Evolutionary conservation across 768 basidiomycete genomes (phyloP).

Genomic region (Tulasnella sp.): DNA sequence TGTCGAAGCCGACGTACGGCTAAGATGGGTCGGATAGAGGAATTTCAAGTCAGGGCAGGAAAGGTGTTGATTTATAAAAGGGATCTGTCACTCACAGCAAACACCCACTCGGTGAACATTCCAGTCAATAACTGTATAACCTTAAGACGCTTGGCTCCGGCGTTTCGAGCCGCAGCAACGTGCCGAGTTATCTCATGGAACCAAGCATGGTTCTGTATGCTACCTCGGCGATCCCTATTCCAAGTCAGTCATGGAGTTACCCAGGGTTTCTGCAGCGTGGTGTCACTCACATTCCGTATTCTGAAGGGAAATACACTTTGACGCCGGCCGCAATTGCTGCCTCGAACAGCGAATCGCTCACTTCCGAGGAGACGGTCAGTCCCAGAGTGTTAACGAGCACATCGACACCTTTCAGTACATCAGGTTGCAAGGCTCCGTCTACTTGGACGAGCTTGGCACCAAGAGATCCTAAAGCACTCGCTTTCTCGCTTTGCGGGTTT

Average conservation of each 20-base stretch:
- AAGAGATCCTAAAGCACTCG: background rate
- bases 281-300: background rate
- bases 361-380: background rate
- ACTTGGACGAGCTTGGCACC: background rate
- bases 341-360: background rate
- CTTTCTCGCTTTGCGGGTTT: background rate
- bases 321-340: background rate
- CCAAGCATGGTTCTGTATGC: too few relatives aligned
- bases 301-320: conserved; percentile 2
- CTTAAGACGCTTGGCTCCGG: too few relatives aligned
- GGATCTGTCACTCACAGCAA: too few relatives aligned
- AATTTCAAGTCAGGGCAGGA: too few relatives aligned
- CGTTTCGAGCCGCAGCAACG: too few relatives aligned
- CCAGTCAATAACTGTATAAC: too few relatives aligned
- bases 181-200: too few relatives aligned
- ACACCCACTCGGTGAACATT: too few relatives aligned
- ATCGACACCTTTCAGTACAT: background rate
- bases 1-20: conserved; percentile 3
- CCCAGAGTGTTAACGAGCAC: background rate
- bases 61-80: too few relatives aligned
- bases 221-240: too few relatives aligned
- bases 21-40: background rate
- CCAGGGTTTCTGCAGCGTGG: too few relatives aligned
- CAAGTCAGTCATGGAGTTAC: too few relatives aligned
- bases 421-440: background rate